Percentiles rank a stretch among this genome's conserved stretches.
Evolutionary conservation across 2,329 filamentous ascomycete genomes (phyloP).

Genomic region (Lasiodiplodia sp.): DNA sequence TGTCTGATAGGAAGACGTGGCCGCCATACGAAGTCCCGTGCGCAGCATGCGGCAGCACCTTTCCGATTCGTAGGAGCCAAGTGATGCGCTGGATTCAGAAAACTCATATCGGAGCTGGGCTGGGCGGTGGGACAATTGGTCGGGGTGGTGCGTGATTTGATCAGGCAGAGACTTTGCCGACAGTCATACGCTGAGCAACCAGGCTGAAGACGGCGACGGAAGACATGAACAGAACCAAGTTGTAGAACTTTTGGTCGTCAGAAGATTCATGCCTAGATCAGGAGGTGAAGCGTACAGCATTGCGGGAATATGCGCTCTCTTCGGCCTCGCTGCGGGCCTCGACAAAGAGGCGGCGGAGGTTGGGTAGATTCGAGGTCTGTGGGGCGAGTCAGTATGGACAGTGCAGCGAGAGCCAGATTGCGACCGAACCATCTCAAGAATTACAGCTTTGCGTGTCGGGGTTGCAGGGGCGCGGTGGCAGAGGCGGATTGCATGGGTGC

Average conservation of each 20-base stretch:
- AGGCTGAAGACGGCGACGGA: conserved; percentile 95
- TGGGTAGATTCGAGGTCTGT: conserved; percentile 80
- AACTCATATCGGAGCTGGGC: background rate
- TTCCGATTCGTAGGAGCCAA: background rate
- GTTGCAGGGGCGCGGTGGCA: background rate
- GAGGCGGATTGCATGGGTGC: background rate
- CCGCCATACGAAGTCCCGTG: no score
- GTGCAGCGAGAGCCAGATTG: background rate
- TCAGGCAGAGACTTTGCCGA: conserved; percentile 19
- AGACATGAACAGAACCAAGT: conserved; percentile 94
- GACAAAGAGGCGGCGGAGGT: conserved; percentile 94
- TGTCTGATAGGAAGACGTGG: no score
- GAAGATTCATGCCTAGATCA: background rate
- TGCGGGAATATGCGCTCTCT: conserved; percentile 92
- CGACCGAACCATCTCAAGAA: background rate
- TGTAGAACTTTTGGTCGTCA: conserved; percentile 78
- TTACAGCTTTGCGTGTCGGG: background rate
- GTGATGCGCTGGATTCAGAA: background rate
- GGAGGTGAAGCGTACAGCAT: conserved; percentile 70
- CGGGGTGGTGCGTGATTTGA: background rate
- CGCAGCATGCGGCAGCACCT: no score
- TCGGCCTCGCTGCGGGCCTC: conserved; percentile 92
- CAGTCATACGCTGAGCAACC: conserved; percentile 82
- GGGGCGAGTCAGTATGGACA: background rate
- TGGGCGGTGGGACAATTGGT: background rate